These are phyloP conservation scores for Mediolabrus comicus DNA, from an alignment of 108 stramenopile species.

Conservation along the genomic window DNA sequence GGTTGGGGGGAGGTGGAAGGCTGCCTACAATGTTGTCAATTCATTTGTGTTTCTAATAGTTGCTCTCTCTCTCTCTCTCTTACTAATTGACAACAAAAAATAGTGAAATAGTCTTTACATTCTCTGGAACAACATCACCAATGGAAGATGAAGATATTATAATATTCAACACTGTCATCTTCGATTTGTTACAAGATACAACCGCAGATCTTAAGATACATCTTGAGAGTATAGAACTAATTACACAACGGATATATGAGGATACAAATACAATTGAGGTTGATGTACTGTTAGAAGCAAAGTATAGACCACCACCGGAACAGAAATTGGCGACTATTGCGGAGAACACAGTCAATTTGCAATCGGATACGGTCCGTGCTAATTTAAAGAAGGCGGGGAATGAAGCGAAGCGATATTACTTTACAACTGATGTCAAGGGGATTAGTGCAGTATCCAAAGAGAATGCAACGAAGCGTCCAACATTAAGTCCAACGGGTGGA, in stretches of 20 bases:
- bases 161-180: background rate
- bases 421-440: background rate
- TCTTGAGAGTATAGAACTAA: background rate
- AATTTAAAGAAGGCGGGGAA: background rate
- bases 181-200: background rate
- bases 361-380: background rate
- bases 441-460: background rate
- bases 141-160: background rate
- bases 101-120: background rate
- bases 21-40: too few relatives aligned
- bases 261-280: background rate
- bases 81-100: too few relatives aligned
- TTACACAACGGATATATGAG: background rate
- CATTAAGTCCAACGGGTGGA: background rate
- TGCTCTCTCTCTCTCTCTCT: too few relatives aligned
- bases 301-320: background rate
- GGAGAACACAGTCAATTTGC: background rate
- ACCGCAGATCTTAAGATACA: background rate
- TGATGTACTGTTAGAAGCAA: background rate
- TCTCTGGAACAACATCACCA: background rate
- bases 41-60: too few relatives aligned
- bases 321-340: background rate
- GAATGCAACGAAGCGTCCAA: background rate
- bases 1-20: background rate
- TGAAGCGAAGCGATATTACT: background rate